Evolutionary conservation across 2,329 filamentous ascomycete genomes (phyloP), one percentile per base, ranked within the genome.

Genomic region (Calonectria naviculata): DNA sequence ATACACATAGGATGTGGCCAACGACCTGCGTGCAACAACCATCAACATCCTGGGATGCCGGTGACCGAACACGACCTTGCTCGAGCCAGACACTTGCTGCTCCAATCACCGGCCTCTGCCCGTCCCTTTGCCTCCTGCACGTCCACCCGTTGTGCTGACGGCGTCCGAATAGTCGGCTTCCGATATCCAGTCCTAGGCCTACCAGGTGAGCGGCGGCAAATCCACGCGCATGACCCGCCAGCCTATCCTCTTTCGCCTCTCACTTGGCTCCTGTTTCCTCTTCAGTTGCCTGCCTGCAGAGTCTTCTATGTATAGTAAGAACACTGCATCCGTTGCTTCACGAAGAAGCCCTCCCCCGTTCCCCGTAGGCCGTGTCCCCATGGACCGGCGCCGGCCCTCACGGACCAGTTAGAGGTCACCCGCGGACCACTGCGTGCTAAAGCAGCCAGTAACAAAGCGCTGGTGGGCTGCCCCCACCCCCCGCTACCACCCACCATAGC

Each of bases 391-490:
- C 47, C 62, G 54, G 68, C 54, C 31, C 41, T 42, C 60, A 64
- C 68, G 56, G 68, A 52, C 67, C 67, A 70, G 52, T 70, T 46
- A 65, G 31, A 70, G 56, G 44, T 56, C 63, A 54, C 41, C 58
- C 44, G 46, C 74, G 75, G 74, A 67, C 71, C 73, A 56, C 70
- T 73, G 63, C 69, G 65, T 65, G 70, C 49, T 73, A 73, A 68
- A 56, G 58, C 66, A 71, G 67, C 75, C 75, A 75, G 67, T 74
- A 69, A 74, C 68, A 68, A 72, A 73, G 67, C 67, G 68, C 73
- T 68, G 70, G 62, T 68, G 68, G 65, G 28, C 47, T 17, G 44
- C 54, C 54, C 56, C 61, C 49, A 60, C 52, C 47, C 44, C 31
- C 41, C 60, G 36, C 60, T 60, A 26, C 36, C 61, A 69, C 67